Evolutionary conservation across 371 early-diverging fungal genomes (phyloP).

Genomic region (Mucor racemosus): DNA sequence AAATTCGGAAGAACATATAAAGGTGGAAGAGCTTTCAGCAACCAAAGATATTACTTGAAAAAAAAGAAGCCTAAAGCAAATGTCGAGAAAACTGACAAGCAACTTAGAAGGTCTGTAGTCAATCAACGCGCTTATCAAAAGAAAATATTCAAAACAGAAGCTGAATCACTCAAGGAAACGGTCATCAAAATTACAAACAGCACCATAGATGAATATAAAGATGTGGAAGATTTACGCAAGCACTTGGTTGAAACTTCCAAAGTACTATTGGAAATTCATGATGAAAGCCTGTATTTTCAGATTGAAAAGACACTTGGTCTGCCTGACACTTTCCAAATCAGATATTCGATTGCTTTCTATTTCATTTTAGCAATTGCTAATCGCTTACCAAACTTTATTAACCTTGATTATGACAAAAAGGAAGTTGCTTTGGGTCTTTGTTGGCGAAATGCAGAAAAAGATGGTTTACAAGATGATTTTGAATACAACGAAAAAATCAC

Average conservation of each 20-base stretch:
- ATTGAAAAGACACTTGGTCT: neutral
- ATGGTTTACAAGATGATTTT: neutral
- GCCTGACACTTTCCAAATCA: neutral
- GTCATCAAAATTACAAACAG: neutral
- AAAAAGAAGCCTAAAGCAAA: neutral
- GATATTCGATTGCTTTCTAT: neutral
- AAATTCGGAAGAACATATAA: neutral
- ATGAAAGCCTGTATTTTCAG: neutral
- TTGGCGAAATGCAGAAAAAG: neutral
- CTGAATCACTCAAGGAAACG: neutral
- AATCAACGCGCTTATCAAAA: constrained; percentile 1
- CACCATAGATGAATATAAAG: neutral
- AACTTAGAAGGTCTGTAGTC: neutral
- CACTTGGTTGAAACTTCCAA: neutral
- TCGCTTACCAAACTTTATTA: neutral
- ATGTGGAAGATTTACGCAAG: neutral
- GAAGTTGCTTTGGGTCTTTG: neutral
- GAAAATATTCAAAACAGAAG: neutral
- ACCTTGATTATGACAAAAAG: neutral
- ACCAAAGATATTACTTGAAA: neutral
- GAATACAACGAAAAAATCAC: neutral
- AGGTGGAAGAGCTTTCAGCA: neutral
- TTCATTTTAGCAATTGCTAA: neutral
- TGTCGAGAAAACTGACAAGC: neutral
- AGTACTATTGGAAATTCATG: neutral